Evolutionary conservation across 139 green algal species (phyloP), one percentile per base, ranked within the genome.

Genomic region (Auxenochlorella pyrenoidosa): DNA sequence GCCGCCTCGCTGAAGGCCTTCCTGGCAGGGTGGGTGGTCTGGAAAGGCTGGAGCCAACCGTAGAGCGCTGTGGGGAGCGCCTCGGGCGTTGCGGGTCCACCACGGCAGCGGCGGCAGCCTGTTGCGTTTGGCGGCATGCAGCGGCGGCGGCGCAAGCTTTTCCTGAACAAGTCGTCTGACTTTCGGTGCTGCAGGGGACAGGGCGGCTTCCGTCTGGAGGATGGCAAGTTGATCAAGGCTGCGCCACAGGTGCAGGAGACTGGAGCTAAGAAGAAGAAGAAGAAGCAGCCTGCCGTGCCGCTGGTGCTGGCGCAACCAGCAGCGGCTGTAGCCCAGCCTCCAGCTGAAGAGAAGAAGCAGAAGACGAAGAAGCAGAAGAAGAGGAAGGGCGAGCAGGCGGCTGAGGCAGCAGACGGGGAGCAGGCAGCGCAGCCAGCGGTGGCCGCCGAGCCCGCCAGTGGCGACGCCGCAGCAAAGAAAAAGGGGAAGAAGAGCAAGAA

Each of bases 311-410:
- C 36, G 13, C 44, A 73, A n/a, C 63, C 73, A 18, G 77, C 51
- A 87, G 72, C 10, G 40, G 73, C 83, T 54, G 54, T 38, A 87
- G 36, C 30, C 54, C 12, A 44, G 13, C 43, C 44, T 22, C 32
- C 78, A 73, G 65, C 32, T 36, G 40, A 73, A 5, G 8, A 80
- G 12, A 26, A 32, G 43, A n/a, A 65, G 32, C 36, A 72, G 0
- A 83, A 76, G n/a, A 47, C 75, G 77, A 70, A 44, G n/a, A n/a
- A 44, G 77, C 51, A 66, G n/a, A 66, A 68, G 44, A 72, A 88
- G 44, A 76, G 73, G 51, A 28, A 89, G 71, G 81, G 13, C 54
- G 43, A 82, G 38, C 30, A 86, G 18, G 58, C 28, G 41, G 41
- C 5, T 30, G 38, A 32, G 18, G 70, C 32, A 54, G 79, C 47